A percentile compares a stretch with the other conserved stretches of the same genome.
Evolutionary conservation across 208 protist genomes (phyloP).

Genomic region (Acanthamoeba triangularis): DNA sequence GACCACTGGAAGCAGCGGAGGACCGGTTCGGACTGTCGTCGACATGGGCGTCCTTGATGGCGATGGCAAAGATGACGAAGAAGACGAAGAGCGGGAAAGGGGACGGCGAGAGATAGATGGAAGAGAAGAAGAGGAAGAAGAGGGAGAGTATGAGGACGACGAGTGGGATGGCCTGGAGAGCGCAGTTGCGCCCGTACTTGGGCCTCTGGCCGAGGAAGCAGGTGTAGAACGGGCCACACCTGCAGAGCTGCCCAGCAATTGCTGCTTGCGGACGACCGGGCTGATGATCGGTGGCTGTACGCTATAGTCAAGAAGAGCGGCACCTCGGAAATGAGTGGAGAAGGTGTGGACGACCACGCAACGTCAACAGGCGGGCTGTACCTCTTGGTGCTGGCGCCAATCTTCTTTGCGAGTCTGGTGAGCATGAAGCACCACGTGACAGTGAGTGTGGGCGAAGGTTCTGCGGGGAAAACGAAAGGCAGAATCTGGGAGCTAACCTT

Average conservation of each 20-base stretch:
- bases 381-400: constrained; percentile 8
- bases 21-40: background rate
- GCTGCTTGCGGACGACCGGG: background rate
- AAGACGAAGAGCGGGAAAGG: background rate
- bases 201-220: background rate
- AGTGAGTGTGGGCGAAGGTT: background rate
- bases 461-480: background rate
- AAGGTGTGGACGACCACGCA: background rate
- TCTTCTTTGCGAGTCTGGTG: constrained; percentile 31
- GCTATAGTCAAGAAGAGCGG: background rate
- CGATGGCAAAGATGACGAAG: background rate
- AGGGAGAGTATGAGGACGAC: background rate
- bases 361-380: background rate
- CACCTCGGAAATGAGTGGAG: background rate
- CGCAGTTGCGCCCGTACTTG: background rate
- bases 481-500: background rate
- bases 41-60: background rate
- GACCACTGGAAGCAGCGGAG: constrained; percentile 3
- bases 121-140: background rate
- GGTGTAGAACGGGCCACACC: background rate
- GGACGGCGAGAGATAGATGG: background rate
- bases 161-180: background rate
- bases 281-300: background rate
- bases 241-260: background rate
- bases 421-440: background rate